phyloP scores from a whole-genome alignment of 176 grass and related monocot genomes.

The Musa acuminata region DNA sequence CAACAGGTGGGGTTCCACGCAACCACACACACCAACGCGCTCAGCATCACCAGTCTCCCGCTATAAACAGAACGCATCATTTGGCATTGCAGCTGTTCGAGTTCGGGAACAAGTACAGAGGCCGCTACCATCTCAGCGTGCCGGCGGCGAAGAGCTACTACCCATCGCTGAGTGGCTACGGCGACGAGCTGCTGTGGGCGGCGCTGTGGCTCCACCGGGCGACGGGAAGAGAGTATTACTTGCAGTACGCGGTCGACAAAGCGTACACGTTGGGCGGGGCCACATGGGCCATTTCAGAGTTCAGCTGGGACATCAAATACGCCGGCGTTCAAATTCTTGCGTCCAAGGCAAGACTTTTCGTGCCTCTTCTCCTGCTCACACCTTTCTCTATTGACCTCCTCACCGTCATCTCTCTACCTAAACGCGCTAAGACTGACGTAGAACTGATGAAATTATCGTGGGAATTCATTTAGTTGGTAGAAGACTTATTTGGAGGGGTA shows the following conservation, averaged over 20 bases:
- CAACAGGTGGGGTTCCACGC: conserved; percentile 30
- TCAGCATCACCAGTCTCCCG: too few relatives aligned
- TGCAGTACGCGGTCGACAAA: conserved; percentile 50
- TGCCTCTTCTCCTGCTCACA: neutral
- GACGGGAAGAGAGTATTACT: conserved; percentile 38
- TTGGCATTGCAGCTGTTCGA: conserved; percentile 47
- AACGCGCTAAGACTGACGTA: too few relatives aligned
- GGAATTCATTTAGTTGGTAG: too few relatives aligned
- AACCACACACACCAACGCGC: neutral
- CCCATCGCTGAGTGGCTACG: conserved; percentile 70
- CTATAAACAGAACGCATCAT: too few relatives aligned
- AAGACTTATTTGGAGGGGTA: too few relatives aligned
- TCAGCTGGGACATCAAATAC: conserved; percentile 99
- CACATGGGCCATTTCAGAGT: conserved; percentile 78
- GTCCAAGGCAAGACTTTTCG: conserved; percentile 38
- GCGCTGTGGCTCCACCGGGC: conserved; percentile 77
- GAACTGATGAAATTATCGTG: too few relatives aligned
- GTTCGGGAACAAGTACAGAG: conserved; percentile 67
- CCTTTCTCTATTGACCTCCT: too few relatives aligned
- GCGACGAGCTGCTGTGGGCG: conserved; percentile 88
- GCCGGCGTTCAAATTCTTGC: conserved; percentile 70
- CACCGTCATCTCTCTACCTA: too few relatives aligned
- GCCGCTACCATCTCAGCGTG: conserved; percentile 49
- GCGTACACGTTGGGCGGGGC: conserved; percentile 63
- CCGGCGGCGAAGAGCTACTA: conserved; percentile 60